phyloP scores from a whole-genome alignment of 1,284 basidiomycete genomes.

The Boletus semigastroideus region DNA sequence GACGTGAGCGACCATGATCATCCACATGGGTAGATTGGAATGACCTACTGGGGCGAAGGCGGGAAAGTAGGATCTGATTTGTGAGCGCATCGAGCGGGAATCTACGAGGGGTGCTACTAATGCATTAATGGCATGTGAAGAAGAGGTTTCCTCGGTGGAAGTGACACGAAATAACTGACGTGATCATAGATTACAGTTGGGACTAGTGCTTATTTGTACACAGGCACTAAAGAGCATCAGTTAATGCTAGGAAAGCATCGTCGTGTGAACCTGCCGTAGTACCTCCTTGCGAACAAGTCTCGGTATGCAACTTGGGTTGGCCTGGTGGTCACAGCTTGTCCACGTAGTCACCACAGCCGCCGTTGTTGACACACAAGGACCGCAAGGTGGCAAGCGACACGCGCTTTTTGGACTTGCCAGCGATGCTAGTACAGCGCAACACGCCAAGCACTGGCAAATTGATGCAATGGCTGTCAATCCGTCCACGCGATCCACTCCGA shows the following conservation, averaged over 20 bases:
- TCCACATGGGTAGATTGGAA: not conserved
- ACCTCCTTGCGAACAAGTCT: not conserved
- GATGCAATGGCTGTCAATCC: conserved; percentile 2
- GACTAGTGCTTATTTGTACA: not conserved
- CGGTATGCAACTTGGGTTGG: not conserved
- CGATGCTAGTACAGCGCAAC: not conserved
- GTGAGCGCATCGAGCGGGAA: conserved; percentile 16
- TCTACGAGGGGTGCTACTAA: conserved; percentile 17
- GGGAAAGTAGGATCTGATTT: conserved; percentile 5
- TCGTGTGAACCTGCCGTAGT: conserved; percentile 23
- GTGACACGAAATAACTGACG: conserved; percentile 28
- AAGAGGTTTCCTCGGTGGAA: conserved; percentile 12
- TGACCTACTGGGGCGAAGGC: not conserved
- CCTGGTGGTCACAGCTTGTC: conserved; percentile 5
- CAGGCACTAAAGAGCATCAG: not conserved
- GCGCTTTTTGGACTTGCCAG: not conserved
- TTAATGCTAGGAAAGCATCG: not conserved
- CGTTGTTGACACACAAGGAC: not conserved
- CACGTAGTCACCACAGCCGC: conserved; percentile 21
- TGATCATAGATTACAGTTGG: conserved; percentile 14
- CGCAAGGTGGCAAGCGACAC: conserved; percentile 1
- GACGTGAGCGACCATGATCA: not conserved
- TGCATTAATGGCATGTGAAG: conserved; percentile 13
- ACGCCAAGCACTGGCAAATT: conserved; percentile 1
- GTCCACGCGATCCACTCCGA: not conserved